Conservation (phyloP, 1,284 basidiomycete genomes). For the Fomitopsis schrenkii region DNA sequence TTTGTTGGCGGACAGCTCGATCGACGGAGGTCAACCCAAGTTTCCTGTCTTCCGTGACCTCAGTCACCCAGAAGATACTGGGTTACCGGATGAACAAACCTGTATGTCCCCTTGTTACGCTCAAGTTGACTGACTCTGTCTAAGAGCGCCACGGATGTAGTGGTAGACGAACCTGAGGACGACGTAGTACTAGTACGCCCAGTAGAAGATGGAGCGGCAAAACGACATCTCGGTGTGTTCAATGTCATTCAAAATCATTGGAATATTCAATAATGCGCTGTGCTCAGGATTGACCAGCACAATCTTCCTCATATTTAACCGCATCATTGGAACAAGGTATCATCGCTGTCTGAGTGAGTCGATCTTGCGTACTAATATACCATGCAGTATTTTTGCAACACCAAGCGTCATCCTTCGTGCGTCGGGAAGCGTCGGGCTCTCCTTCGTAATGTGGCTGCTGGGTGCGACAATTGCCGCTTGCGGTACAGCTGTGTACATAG, state of each 20-base stretch:
- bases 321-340: slow-evolving; percentile 74
- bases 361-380: neutral
- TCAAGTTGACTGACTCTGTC: neutral
- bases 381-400: slow-evolving; percentile 66
- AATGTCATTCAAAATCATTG: neutral
- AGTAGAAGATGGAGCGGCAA: neutral
- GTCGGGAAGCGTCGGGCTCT: slow-evolving; percentile 61
- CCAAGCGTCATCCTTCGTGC: slow-evolving; percentile 64
- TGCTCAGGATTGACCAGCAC: slow-evolving; percentile 51
- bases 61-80: neutral
- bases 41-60: neutral
- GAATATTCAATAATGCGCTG: neutral
- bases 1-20: neutral
- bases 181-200: neutral
- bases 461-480: slow-evolving; percentile 59
- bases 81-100: neutral
- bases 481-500: slow-evolving; percentile 71
- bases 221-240: slow-evolving; percentile 1
- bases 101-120: neutral
- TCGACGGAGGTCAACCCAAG: too few species aligned
- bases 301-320: slow-evolving; percentile 70
- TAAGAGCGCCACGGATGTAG: neutral
- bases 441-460: slow-evolving; percentile 67
- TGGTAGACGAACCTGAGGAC: neutral
- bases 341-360: slow-evolving; percentile 10